Evolutionary conservation across 495 filamentous ascomycete genomes (phyloP), one percentile per base, ranked within the genome.

Genomic region (Cudoniella acicularis): DNA sequence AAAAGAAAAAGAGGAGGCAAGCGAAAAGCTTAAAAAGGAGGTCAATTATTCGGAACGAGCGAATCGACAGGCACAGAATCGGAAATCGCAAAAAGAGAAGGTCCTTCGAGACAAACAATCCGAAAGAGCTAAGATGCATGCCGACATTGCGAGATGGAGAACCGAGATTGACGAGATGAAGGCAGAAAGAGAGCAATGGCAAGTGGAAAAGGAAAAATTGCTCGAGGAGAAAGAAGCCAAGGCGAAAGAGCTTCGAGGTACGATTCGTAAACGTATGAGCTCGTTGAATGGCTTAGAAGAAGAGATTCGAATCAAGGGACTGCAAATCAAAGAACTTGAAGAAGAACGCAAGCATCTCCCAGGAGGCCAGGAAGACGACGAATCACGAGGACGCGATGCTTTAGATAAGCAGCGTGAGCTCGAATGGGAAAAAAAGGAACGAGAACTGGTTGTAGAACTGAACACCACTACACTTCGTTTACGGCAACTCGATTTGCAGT

Each of bases 1-100:
- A 41, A 91, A 87, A 67, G 90, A 96, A 62, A 92, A 89, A 69
- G 91, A 96, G 59, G 90, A 95, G 58, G 84, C 82, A 24, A 92
- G 86, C n/a, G 83, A 87, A 47, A 87, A 88, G 66, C 69, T 96
- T 25, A 89, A 86, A 66, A 88, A 86, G 56, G 88, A 96, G 63
- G 88, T 93, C 26, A 83, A 88, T 48, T 81, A 82, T 25, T 77
- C 94, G 21, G 92, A 96, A 64, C 85, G 90, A 26, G 76, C 86
- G 50, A 97, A 96, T 72, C 81, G 90, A 51, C 80, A 83, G n/a
- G 90, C 92, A 10, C 87, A 96, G 67, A 87, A 87, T 53, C 84
- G 85, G 64, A 90, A 88, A 67, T 76, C 81, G 0, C 87, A 90
- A 63, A 91, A 89, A 63, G 91, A 98, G 64, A 91, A 90, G 74